Conservation (phyloP, 352 stramenopile genomes). For the Albugo candida region DNA sequence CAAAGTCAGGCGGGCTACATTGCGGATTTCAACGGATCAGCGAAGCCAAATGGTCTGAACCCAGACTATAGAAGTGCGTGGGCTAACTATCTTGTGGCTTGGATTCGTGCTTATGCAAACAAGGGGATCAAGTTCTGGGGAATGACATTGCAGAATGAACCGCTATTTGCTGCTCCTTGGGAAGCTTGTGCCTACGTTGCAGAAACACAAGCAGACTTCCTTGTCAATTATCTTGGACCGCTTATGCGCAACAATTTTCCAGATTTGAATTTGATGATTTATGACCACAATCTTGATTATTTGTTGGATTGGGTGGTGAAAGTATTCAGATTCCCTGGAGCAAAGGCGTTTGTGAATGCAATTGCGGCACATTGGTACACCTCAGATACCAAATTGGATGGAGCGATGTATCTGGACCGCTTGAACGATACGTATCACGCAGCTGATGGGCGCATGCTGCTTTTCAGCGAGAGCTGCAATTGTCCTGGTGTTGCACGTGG, state of each 20-base stretch:
- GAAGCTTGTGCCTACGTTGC: conserved; percentile 43
- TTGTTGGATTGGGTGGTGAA: conserved; percentile 46
- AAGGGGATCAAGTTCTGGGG: conserved; percentile 74
- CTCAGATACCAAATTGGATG: conserved; percentile 39
- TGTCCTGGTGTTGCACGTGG: conserved; percentile 41
- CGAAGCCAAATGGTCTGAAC: conserved; percentile 24
- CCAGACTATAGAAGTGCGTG: conserved; percentile 38
- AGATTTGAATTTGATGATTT: conserved; percentile 79
- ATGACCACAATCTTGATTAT: conserved; percentile 80
- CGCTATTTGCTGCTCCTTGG: conserved; percentile 52
- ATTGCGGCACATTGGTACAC: conserved; percentile 85
- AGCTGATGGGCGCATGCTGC: conserved; percentile 33
- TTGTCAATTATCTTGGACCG: conserved; percentile 71
- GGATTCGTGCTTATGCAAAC: conserved; percentile 79
- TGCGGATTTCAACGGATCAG: conserved; percentile 43
- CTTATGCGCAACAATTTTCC: conserved; percentile 69
- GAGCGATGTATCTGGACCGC: conserved; percentile 42
- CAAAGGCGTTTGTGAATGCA: conserved; percentile 64
- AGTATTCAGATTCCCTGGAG: conserved; percentile 45
- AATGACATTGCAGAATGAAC: conserved; percentile 82
- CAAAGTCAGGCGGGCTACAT: conserved; percentile 19
- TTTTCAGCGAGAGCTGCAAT: conserved; percentile 59
- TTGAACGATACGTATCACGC: conserved; percentile 59
- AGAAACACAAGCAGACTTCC: conserved; percentile 46
- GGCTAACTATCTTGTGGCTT: conserved; percentile 85